A percentile compares a stretch with the other conserved stretches of the same genome.
Conservation (phyloP, 805 yeast species). For the Saturnispora sanitii region DNA sequence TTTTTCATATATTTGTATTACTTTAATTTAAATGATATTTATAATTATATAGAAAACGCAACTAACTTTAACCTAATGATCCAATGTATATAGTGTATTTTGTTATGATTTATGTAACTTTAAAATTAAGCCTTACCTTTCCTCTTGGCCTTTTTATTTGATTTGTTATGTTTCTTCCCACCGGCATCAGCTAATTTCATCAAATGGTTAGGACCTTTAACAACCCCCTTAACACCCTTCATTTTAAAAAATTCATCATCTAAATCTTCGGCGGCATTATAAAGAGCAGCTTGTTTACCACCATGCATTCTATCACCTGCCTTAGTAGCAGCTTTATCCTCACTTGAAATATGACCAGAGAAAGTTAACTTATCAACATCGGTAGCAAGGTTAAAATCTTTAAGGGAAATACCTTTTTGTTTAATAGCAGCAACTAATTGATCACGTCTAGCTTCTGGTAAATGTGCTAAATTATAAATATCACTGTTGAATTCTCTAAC, state of each 20-base stretch:
- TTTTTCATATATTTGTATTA: too few species aligned
- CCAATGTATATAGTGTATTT: too few species aligned
- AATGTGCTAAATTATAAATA: conserved; percentile 51
- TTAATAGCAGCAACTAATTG: conserved; percentile 61
- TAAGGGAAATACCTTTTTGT: conserved; percentile 40
- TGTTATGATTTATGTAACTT: neutral
- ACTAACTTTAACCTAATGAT: too few species aligned
- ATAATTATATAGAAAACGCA: too few species aligned
- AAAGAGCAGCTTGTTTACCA: conserved; percentile 73
- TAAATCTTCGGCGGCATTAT: conserved; percentile 70
- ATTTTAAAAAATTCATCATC: conserved; percentile 79
- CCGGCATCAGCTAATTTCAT: conserved; percentile 43
- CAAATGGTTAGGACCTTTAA: conserved; percentile 68
- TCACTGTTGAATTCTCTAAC: conserved; percentile 61
- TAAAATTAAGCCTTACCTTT: conserved; percentile 9
- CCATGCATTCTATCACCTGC: conserved; percentile 46
- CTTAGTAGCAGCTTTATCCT: conserved; percentile 33
- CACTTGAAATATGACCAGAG: conserved; percentile 61
- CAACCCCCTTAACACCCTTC: conserved; percentile 52
- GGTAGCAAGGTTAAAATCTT: conserved; percentile 51
- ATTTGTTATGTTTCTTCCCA: conserved; percentile 67
- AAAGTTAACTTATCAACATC: conserved; percentile 70
- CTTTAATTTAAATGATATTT: neutral
- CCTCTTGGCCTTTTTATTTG: conserved; percentile 20
- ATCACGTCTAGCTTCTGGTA: conserved; percentile 64